Percentiles rank a stretch among this genome's conserved stretches.
Conservation (phyloP, 2,329 filamentous ascomycete species). For the Thermomyces lanuginosus region DNA sequence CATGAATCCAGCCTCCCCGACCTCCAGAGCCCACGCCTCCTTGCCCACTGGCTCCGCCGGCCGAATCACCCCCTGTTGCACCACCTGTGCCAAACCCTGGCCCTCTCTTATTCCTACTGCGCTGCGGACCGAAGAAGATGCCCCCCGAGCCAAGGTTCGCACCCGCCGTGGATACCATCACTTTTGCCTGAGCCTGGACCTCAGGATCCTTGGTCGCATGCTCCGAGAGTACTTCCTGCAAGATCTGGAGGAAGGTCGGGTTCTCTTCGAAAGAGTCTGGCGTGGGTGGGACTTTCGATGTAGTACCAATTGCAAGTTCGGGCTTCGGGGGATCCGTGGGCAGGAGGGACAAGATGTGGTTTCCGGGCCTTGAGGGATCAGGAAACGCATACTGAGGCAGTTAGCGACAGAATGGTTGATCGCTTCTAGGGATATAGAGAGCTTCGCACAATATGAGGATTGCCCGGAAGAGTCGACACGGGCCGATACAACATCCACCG, state of each 20-base stretch:
- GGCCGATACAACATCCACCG: constrained; percentile 14
- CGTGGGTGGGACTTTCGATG: constrained; percentile 39
- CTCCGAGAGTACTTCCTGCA: constrained; percentile 39
- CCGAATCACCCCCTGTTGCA: constrained; percentile 30
- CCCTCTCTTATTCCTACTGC: constrained; percentile 14
- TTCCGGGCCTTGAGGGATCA: constrained; percentile 20
- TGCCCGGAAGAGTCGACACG: constrained; percentile 23
- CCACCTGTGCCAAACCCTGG: constrained; percentile 17
- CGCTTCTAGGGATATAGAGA: not conserved
- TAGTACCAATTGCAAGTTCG: constrained; percentile 39
- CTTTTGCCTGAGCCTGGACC: constrained; percentile 41
- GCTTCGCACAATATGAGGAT: constrained; percentile 21
- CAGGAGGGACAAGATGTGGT: constrained; percentile 39
- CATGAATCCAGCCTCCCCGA: constrained; percentile 45
- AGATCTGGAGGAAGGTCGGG: constrained; percentile 37
- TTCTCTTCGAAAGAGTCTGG: constrained; percentile 42
- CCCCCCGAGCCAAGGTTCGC: constrained; percentile 37
- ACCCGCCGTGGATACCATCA: constrained; percentile 43
- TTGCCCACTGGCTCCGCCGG: constrained; percentile 42
- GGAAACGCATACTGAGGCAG: constrained; percentile 34
- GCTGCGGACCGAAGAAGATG: constrained; percentile 27
- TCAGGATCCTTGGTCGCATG: constrained; percentile 41
- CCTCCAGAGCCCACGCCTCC: constrained; percentile 42
- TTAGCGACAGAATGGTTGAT: constrained; percentile 7
- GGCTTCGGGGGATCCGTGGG: constrained; percentile 37